A percentile compares a stretch with the other conserved stretches of the same genome.
phyloP scores from a whole-genome alignment of 1,139 yeast genomes.

The Protomyces inundatus region DNA sequence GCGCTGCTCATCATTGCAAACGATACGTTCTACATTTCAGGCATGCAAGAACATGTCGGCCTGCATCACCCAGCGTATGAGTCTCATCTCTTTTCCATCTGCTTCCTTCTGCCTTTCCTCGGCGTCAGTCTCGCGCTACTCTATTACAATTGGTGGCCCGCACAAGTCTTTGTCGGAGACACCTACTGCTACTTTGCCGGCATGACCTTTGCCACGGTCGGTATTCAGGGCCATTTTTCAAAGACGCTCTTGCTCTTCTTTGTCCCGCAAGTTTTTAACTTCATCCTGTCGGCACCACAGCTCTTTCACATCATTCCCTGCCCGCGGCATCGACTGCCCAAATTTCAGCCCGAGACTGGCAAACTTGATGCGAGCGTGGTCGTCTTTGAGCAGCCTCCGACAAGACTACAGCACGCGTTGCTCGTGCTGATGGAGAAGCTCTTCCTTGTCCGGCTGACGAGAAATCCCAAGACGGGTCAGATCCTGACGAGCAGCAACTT shows the following conservation, averaged over 20 bases:
- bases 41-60: constrained; percentile 40
- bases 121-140: constrained; percentile 78
- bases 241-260: constrained; percentile 82
- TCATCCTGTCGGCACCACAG: constrained; percentile 85
- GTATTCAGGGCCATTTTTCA: constrained; percentile 92
- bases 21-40: constrained; percentile 63
- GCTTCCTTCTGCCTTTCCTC: constrained; percentile 74
- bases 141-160: constrained; percentile 75
- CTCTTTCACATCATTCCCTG: constrained; percentile 80
- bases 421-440: constrained; percentile 44
- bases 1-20: constrained; percentile 66
- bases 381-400: constrained; percentile 37
- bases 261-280: constrained; percentile 85
- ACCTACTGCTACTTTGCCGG: constrained; percentile 97
- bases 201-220: constrained; percentile 96
- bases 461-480: constrained; percentile 35
- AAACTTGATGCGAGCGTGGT: constrained; percentile 71
- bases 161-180: constrained; percentile 92
- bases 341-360: constrained; percentile 61
- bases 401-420: constrained; percentile 38
- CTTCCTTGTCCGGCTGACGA: constrained; percentile 50
- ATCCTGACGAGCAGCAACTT: constrained; percentile 63
- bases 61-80: constrained; percentile 61
- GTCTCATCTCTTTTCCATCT: constrained; percentile 75
- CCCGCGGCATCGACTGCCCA: constrained; percentile 91